Evolutionary conservation across 2,329 filamentous ascomycete genomes (phyloP).

Genomic region (Leptographium flavum): DNA sequence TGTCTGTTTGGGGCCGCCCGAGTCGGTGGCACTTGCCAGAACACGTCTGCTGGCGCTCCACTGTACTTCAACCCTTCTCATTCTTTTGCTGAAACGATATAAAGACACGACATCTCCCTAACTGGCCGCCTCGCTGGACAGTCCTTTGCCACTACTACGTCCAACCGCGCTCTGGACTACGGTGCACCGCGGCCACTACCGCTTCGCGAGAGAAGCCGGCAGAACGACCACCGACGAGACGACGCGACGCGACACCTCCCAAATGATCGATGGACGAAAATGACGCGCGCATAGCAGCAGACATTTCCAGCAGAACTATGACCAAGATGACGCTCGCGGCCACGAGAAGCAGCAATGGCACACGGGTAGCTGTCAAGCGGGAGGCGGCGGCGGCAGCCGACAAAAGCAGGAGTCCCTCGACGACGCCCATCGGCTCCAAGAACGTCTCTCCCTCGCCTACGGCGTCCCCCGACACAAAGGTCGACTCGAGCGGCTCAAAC

Average conservation of each 20-base stretch:
- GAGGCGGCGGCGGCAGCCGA: conserved; percentile 22
- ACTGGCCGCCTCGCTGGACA: too few relatives aligned
- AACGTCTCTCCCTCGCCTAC: conserved; percentile 25
- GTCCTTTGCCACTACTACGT: too few relatives aligned
- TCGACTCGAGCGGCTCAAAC: too few relatives aligned
- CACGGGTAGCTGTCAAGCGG: conserved; percentile 3
- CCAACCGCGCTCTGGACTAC: too few relatives aligned
- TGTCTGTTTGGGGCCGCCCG: neutral
- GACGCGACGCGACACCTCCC: neutral
- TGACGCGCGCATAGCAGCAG: neutral
- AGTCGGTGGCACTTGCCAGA: too few relatives aligned
- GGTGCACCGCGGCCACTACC: too few relatives aligned
- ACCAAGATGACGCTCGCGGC: neutral
- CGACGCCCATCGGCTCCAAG: conserved; percentile 26
- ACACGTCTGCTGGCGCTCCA: too few relatives aligned
- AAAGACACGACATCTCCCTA: too few relatives aligned
- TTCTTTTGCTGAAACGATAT: too few relatives aligned
- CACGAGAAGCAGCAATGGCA: conserved; percentile 10
- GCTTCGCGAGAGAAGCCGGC: too few relatives aligned
- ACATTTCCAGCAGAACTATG: neutral
- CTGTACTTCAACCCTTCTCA: too few relatives aligned
- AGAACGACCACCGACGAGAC: neutral
- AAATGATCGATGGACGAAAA: neutral
- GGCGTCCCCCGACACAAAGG: conserved; percentile 30
- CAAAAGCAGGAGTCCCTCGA: conserved; percentile 11